These are phyloP conservation scores for Ceratocystis alfenasii DNA, from an alignment of 2,329 filamentous ascomycete genomes.

Conservation along the genomic window DNA sequence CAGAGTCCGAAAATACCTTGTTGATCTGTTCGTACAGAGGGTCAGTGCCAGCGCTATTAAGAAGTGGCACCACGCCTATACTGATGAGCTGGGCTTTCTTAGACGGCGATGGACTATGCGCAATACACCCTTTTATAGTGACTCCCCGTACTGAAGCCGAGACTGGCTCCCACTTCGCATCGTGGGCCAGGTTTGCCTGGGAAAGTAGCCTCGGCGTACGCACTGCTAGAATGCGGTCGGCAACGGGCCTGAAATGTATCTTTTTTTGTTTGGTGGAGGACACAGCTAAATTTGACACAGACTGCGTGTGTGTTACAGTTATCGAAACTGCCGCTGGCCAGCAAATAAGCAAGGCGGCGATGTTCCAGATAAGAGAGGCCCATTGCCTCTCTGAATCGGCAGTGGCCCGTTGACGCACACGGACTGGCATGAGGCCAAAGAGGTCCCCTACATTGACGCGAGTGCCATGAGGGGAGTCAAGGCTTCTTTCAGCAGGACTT, in stretches of 20 bases:
- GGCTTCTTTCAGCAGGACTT: slow-evolving; percentile 44
- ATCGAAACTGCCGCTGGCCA: slow-evolving; percentile 50
- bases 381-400: slow-evolving; percentile 50
- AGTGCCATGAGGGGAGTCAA: slow-evolving; percentile 55
- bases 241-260: slow-evolving; percentile 5
- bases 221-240: slow-evolving; percentile 16
- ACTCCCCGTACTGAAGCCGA: slow-evolving; percentile 53
- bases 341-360: slow-evolving; percentile 57
- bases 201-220: slow-evolving; percentile 42
- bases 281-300: not conserved
- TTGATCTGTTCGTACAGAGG: slow-evolving; percentile 70
- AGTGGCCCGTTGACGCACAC: slow-evolving; percentile 63
- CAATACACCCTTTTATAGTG: slow-evolving; percentile 59
- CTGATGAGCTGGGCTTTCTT: slow-evolving; percentile 71
- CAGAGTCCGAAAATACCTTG: slow-evolving; percentile 59
- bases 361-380: slow-evolving; percentile 45
- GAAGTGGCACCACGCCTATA: slow-evolving; percentile 57
- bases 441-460: slow-evolving; percentile 64
- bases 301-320: slow-evolving; percentile 31
- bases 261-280: slow-evolving; percentile 2
- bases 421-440: slow-evolving; percentile 83
- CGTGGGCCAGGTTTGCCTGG: slow-evolving; percentile 47
- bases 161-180: slow-evolving; percentile 54
- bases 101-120: slow-evolving; percentile 54
- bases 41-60: slow-evolving; percentile 44